Conservation (phyloP, 176 grass and related monocot species). For the Triticum aestivum region IWGSC_CS_RefSeq_v2.1 NC_057795.1:633776205-633776704, state of each 20-base stretch:
- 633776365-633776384: too few species aligned
- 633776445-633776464: background rate
- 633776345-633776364: too few species aligned
- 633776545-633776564: slow-evolving; percentile 27
- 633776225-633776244: too few species aligned
- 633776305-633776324: too few species aligned
- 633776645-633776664: slow-evolving; percentile 32
- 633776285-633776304: too few species aligned
- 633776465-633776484: background rate
- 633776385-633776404: too few species aligned
- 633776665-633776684: slow-evolving; percentile 44
- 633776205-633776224: too few species aligned
- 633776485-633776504: background rate
- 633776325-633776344: too few species aligned
- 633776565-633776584: slow-evolving; percentile 55
- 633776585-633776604: slow-evolving; percentile 66
- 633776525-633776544: background rate
- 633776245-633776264: too few species aligned
- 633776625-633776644: slow-evolving; percentile 31
- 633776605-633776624: slow-evolving; percentile 46
- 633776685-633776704: slow-evolving; percentile 24
- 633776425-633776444: too few species aligned
- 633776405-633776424: too few species aligned
- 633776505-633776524: background rate
- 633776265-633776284: too few species aligned